Evolutionary conservation across 2,329 filamentous ascomycete genomes (phyloP), one percentile per base, ranked within the genome.

Genomic region (Cryphonectria naterciae): DNA sequence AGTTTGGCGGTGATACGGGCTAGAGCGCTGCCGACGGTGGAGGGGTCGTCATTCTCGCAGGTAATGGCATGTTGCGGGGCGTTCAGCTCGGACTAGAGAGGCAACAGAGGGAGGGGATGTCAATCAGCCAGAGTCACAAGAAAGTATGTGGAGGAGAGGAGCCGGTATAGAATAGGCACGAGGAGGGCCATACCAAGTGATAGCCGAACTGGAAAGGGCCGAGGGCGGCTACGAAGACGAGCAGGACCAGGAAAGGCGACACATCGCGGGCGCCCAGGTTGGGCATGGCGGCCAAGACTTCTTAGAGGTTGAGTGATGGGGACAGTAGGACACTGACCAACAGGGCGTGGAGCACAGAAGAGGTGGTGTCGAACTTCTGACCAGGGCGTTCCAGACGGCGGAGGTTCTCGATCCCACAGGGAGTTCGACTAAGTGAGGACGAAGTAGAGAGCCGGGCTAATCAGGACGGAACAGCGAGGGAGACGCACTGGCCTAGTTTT

Each of bases 161-260:
- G 0, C 94, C 97, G 60, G 92, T 89, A 72, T 32, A 62, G 37
- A 43, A 58, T 22, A 28, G n/a, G 11, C 41, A 17, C 49, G 19
- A 11, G 15, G 32, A 41, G 58, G 13, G 17, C 15, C 69, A 78
- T 87, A 96, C 94, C 79, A 98, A 82, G 81, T 98, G 95, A 81
- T 93, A 98, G 73, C 96, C 96, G 79, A 98, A 99, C 77, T 98
- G 94, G 61, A 98, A 87, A 1, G 96, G 94, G 0, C 95, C 96
- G 25, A 98, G 83, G 0, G 94, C 97, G 60, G 93, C 89, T 71
- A 95, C 85, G 72, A 90, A 82, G 69, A 98, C 87, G 63, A 96
- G 83, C 77, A 93, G 88, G 77, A 96, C 79, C 76, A 98, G 89
- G 81, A 94, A 97, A 6, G 89, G 85, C 49, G 93, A 96, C 69